A percentile compares a stretch with the other conserved stretches of the same genome.
phyloP scores from a whole-genome alignment of 2,329 filamentous ascomycete species.

The Plectosphaerella plurivora region DNA sequence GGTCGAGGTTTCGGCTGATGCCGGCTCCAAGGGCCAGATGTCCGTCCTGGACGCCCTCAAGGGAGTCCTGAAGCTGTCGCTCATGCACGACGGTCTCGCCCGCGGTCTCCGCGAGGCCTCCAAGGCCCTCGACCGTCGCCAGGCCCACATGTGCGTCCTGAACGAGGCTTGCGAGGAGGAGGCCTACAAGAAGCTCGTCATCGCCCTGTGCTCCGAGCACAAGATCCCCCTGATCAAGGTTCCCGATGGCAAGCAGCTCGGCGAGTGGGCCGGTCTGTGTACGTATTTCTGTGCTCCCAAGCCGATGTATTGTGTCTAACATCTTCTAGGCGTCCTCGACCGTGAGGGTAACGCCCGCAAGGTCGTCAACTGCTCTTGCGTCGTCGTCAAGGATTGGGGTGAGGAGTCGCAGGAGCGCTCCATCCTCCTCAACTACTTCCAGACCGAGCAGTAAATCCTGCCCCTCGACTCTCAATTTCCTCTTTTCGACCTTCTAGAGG shows the following conservation, averaged over 20 bases:
- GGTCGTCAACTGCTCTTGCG: conserved; percentile 99
- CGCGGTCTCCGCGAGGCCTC: conserved; percentile 96
- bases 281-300: conserved; percentile 45
- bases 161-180: conserved; percentile 99
- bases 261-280: conserved; percentile 99
- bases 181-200: conserved; percentile 99
- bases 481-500: too few species aligned
- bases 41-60: conserved; percentile 97
- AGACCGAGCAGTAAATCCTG: conserved; percentile 69
- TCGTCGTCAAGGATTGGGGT: conserved; percentile 99
- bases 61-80: conserved; percentile 95
- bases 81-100: conserved; percentile 99
- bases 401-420: conserved; percentile 99
- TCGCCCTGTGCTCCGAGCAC: conserved; percentile 98
- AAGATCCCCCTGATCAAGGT: conserved; percentile 99
- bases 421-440: conserved; percentile 99
- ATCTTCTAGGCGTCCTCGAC: conserved; percentile 80
- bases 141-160: conserved; percentile 99
- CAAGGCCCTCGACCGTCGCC: conserved; percentile 97
- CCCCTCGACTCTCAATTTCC: neutral
- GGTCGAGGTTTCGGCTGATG: conserved; percentile 94
- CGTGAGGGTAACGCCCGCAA: conserved; percentile 99
- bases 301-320: neutral
- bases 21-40: conserved; percentile 86
- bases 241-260: conserved; percentile 98